A percentile compares a stretch with the other conserved stretches of the same genome.
These are phyloP conservation scores for Yamadazyma sp. DNA, from an alignment of 805 yeast species.

Conservation along the genomic window DNA sequence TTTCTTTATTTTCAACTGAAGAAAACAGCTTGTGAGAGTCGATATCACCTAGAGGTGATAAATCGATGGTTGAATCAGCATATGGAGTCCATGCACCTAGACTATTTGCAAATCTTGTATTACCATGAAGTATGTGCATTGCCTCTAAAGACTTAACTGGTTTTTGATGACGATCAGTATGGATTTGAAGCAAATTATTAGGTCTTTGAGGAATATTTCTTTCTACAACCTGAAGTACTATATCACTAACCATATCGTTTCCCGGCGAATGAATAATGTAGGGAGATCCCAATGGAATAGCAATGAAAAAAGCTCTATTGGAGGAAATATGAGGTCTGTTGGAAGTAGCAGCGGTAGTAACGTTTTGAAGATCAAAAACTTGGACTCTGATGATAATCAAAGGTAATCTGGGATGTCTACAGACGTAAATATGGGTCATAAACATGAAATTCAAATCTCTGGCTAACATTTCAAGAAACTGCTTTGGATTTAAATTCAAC, in stretches of 20 bases:
- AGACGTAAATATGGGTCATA: conserved; percentile 62
- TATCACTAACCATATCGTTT: conserved; percentile 40
- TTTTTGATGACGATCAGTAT: conserved; percentile 34
- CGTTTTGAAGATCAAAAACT: conserved; percentile 50
- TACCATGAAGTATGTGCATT: conserved; percentile 57
- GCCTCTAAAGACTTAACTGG: conserved; percentile 48
- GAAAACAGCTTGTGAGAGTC: conserved; percentile 39
- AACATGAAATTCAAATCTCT: conserved; percentile 49
- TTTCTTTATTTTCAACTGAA: conserved; percentile 1
- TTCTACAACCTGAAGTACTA: conserved; percentile 61
- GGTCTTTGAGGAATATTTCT: conserved; percentile 46
- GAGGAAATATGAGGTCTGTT: conserved; percentile 46
- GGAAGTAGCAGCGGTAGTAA: conserved; percentile 10
- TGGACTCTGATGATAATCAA: conserved; percentile 62
- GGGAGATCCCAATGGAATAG: conserved; percentile 66
- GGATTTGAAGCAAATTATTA: conserved; percentile 36
- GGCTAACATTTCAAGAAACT: conserved; percentile 48
- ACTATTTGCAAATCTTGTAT: conserved; percentile 57
- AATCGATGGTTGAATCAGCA: conserved; percentile 65
- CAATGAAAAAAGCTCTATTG: conserved; percentile 61
- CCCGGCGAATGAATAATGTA: conserved; percentile 57
- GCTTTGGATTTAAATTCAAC: conserved; percentile 47
- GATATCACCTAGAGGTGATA: conserved; percentile 53
- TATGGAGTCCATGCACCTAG: conserved; percentile 73
- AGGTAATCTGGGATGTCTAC: conserved; percentile 63